phyloP scores from a whole-genome alignment of 306 rosid genomes.

The Coriaria nepalensis region DNA sequence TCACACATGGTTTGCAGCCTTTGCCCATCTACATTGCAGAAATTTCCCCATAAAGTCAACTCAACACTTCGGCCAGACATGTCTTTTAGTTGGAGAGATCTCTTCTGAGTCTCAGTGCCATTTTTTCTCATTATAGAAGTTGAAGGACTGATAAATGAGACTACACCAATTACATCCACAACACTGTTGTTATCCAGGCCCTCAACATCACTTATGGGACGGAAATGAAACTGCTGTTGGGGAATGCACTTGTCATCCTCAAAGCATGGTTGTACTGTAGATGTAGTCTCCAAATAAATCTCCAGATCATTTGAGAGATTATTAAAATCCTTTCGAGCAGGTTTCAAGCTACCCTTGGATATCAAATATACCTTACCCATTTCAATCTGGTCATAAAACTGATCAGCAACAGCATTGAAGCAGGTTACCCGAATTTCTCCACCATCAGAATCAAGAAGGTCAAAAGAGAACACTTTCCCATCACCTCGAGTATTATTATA shows the following conservation, averaged over 20 bases:
- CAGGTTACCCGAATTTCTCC: slow-evolving; percentile 89
- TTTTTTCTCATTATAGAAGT: slow-evolving; percentile 63
- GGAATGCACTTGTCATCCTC: slow-evolving; percentile 70
- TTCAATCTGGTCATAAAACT: slow-evolving; percentile 58
- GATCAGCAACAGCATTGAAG: slow-evolving; percentile 77
- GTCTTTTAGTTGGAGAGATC: slow-evolving; percentile 79
- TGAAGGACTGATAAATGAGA: slow-evolving; percentile 49
- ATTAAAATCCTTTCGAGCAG: slow-evolving; percentile 60
- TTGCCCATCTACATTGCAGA: slow-evolving; percentile 66
- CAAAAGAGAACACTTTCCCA: slow-evolving; percentile 87
- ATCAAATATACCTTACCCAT: slow-evolving; percentile 57
- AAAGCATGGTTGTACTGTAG: slow-evolving; percentile 46
- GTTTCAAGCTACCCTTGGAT: slow-evolving; percentile 58
- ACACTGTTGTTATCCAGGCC: slow-evolving; percentile 46
- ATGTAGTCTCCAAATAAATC: slow-evolving; percentile 42
- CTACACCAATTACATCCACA: slow-evolving; percentile 69
- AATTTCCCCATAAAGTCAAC: slow-evolving; percentile 71
- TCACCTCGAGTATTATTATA: slow-evolving; percentile 68
- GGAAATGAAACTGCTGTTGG: slow-evolving; percentile 46
- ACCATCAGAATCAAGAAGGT: slow-evolving; percentile 64
- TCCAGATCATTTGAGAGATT: slow-evolving; percentile 66
- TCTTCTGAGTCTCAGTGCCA: slow-evolving; percentile 74
- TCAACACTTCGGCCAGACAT: slow-evolving; percentile 68
- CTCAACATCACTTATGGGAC: slow-evolving; percentile 49
- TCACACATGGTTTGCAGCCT: slow-evolving; percentile 62